Conservation (phyloP, 225 moss, liverwort and hornwort species). For the Anthoceros angustus region DNA sequence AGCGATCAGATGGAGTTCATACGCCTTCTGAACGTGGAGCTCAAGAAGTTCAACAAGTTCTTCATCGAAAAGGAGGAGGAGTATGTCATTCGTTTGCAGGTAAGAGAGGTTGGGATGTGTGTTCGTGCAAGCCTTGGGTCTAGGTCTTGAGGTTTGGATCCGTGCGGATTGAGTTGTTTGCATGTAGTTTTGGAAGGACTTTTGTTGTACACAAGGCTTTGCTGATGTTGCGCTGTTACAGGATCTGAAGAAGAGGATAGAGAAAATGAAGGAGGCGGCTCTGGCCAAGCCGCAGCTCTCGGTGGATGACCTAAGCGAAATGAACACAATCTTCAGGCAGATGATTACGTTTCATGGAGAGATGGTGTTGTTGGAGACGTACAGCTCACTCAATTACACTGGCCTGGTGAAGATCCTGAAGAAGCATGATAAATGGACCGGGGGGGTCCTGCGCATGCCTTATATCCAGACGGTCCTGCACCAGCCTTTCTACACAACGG, state of each 20-base stretch:
- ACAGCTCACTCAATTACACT: slow-evolving; percentile 84
- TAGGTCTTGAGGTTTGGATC: too few species aligned
- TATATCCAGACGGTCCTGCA: slow-evolving; percentile 55
- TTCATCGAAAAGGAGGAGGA: not conserved
- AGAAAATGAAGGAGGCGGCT: not conserved
- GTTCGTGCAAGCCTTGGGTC: not conserved
- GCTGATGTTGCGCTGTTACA: not conserved
- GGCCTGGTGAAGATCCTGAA: slow-evolving; percentile 87
- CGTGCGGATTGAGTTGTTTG: not conserved
- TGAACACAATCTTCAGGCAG: slow-evolving; percentile 36
- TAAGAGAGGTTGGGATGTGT: not conserved
- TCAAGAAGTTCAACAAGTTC: not conserved
- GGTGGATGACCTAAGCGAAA: slow-evolving; percentile 24
- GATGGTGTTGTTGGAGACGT: slow-evolving; percentile 77
- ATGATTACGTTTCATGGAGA: slow-evolving; percentile 80
- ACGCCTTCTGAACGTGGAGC: not conserved
- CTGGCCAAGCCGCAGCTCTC: not conserved
- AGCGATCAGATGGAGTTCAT: slow-evolving; percentile 2
- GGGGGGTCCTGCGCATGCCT: slow-evolving; percentile 63
- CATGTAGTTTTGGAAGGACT: not conserved
- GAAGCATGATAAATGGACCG: slow-evolving; percentile 86
- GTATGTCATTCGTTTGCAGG: not conserved
- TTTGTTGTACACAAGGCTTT: not conserved
- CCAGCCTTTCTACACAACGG: slow-evolving; percentile 82
- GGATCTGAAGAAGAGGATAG: not conserved